Evolutionary conservation across 2,329 filamentous ascomycete species (phyloP).

Genomic region (Epichloe scottii): DNA sequence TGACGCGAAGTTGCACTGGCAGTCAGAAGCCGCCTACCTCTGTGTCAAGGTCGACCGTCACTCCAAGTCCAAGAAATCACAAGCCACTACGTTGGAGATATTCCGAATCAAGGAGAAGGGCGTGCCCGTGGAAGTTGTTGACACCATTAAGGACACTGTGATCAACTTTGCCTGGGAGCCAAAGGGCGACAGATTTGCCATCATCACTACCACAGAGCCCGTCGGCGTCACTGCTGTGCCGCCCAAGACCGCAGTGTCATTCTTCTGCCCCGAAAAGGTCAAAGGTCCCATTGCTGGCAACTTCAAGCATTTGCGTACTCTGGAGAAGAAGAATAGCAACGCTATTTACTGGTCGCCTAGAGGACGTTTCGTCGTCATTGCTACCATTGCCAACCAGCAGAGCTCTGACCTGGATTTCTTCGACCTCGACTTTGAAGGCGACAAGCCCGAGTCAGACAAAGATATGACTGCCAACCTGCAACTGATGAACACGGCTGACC

Average conservation of each 20-base stretch:
- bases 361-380: conserved; percentile 88
- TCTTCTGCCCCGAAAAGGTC: conserved; percentile 92
- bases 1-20: conserved; percentile 97
- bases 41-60: conserved; percentile 98
- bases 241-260: conserved; percentile 87
- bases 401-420: conserved; percentile 95
- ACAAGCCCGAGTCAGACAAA: conserved; percentile 87
- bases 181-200: conserved; percentile 91
- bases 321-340: conserved; percentile 99
- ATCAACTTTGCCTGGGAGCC: conserved; percentile 99
- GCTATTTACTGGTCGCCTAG: conserved; percentile 98
- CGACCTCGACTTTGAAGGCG: conserved; percentile 95
- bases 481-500: conserved; percentile 84
- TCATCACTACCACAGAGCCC: conserved; percentile 88
- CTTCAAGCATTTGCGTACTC: conserved; percentile 89
- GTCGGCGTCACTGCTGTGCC: conserved; percentile 65
- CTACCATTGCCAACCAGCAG: conserved; percentile 83
- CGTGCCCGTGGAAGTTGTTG: conserved; percentile 93
- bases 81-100: conserved; percentile 94
- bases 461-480: conserved; percentile 90
- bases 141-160: conserved; percentile 94
- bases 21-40: conserved; percentile 84
- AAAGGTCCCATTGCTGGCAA: conserved; percentile 75
- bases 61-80: conserved; percentile 97
- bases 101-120: conserved; percentile 97